Evolutionary conservation across 2,329 filamentous ascomycete genomes (phyloP).

Genomic region (Cercospora sojina): DNA sequence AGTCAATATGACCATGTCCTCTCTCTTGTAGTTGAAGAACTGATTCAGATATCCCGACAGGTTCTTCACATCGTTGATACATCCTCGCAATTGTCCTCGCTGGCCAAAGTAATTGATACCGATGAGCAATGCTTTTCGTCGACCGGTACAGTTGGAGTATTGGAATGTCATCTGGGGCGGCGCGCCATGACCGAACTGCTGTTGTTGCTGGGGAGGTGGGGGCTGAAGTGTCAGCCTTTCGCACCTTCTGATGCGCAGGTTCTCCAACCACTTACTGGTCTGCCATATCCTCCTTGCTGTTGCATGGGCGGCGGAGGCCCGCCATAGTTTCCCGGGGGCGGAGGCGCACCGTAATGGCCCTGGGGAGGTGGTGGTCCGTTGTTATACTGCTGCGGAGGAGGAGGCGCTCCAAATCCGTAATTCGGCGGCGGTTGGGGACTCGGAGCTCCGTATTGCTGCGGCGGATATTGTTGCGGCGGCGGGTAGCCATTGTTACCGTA

Average conservation of each 20-base stretch:
- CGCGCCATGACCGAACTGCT: slow-evolving; percentile 76
- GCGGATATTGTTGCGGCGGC: slow-evolving; percentile 34
- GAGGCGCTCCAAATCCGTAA: slow-evolving; percentile 44
- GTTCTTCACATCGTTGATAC: slow-evolving; percentile 97
- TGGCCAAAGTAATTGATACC: slow-evolving; percentile 98
- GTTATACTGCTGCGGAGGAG: slow-evolving; percentile 40
- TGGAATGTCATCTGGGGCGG: slow-evolving; percentile 79
- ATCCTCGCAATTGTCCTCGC: slow-evolving; percentile 83
- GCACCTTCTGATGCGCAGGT: slow-evolving; percentile 28
- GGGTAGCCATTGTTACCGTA: slow-evolving; percentile 29
- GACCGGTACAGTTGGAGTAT: slow-evolving; percentile 87
- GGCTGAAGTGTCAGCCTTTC: slow-evolving; percentile 27
- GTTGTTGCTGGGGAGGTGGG: slow-evolving; percentile 43
- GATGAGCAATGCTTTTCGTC: slow-evolving; percentile 83
- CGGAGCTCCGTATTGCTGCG: slow-evolving; percentile 36
- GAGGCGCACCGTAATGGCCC: slow-evolving; percentile 37
- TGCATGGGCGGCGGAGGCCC: slow-evolving; percentile 7
- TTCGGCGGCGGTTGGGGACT: slow-evolving; percentile 44
- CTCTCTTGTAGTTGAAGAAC: slow-evolving; percentile 86
- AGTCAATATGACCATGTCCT: slow-evolving; percentile 95
- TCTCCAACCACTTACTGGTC: slow-evolving; percentile 51
- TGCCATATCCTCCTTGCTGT: slow-evolving; percentile 24
- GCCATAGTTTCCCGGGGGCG: slow-evolving; percentile 37
- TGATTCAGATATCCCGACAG: slow-evolving; percentile 89
- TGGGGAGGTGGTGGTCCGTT: slow-evolving; percentile 36